Base-by-base conservation (phyloP, 2,329 filamentous ascomycete species). In the Colletotrichum sp. region DNA sequence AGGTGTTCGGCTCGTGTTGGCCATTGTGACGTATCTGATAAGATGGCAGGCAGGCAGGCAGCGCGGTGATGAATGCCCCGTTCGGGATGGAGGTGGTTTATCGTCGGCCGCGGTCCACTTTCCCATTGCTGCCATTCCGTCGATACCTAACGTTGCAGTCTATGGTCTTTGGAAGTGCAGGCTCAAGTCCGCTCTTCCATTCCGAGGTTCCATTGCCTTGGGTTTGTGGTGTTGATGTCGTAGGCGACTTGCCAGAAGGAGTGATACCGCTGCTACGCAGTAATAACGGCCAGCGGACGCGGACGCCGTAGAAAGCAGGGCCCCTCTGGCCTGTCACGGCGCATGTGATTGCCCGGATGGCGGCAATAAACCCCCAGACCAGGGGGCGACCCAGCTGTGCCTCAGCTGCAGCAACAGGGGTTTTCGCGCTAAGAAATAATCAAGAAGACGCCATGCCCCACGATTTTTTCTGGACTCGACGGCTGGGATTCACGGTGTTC, bases 301-400 rank as follows among this genome's bases (percentile, higher is more conserved):
- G 63, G 73, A 68, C 55, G 69, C 55, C 36, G 63, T 72, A 21
- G 69, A 62, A 64, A 63, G 59, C 73, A 75, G 73, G 73, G 73
- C 73, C 30, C 59, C 39, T 73, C 70, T 44, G 66, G 64, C 70
- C 55, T 68, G 59, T 59, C 26, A 57, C 18, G 30, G 63, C 39
- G 78, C 79, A 80, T 80, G 79, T 80, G 79, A 80, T 77, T 69
- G 78, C 63, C 72, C 63, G 78, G 78, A 73, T 76, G 65, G 65
- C 67, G 57, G 77, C 76, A 75, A 76, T 67, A 44, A 28, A 24
- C 69, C 72, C 64, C 44, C 63, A 73, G 26, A 49, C 28, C 18
- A 55, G 68, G 34, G 32, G 69, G n/a, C 16, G 55, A 21, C 62
- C 69, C 60, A 60, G 44, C 71, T 26, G 72, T 72, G 72, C 34